Evolutionary conservation across 176 grass and related monocot species (phyloP).

Genomic region (Leersia perrieri): DNA sequence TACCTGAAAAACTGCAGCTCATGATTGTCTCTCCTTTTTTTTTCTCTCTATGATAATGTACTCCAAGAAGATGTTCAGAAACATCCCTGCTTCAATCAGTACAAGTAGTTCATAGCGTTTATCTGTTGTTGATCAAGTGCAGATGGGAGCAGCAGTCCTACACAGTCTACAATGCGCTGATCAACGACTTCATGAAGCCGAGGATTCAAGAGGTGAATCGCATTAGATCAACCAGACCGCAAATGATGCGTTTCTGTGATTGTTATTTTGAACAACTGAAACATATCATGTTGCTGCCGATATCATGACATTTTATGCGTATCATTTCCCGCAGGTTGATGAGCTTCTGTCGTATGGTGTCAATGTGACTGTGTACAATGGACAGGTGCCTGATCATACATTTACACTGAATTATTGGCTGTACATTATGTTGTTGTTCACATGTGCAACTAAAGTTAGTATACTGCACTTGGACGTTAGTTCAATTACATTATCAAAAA

Average conservation of each 20-base stretch:
- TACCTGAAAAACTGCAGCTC: background rate
- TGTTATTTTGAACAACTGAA: background rate
- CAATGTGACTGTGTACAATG: slow-evolving; percentile 70
- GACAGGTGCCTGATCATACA: slow-evolving; percentile 41
- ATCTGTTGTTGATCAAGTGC: background rate
- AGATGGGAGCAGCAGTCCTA: slow-evolving; percentile 26
- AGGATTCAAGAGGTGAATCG: slow-evolving; percentile 58
- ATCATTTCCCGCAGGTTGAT: slow-evolving; percentile 39
- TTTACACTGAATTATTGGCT: background rate
- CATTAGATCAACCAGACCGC: background rate
- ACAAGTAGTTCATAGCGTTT: background rate
- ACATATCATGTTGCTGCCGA: background rate
- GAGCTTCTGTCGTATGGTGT: slow-evolving; percentile 58
- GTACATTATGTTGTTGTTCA: background rate
- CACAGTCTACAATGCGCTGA: slow-evolving; percentile 51
- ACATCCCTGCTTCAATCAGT: background rate
- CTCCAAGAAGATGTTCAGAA: background rate
- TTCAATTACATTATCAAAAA: background rate
- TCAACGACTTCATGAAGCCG: slow-evolving; percentile 83
- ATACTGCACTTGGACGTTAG: background rate
- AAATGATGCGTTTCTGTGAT: background rate
- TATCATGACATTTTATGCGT: background rate
- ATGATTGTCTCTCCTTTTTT: background rate
- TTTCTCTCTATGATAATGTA: background rate
- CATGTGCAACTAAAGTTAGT: background rate